Conservation (phyloP, 768 basidiomycete genomes). For the Agaricus blazei region DNA sequence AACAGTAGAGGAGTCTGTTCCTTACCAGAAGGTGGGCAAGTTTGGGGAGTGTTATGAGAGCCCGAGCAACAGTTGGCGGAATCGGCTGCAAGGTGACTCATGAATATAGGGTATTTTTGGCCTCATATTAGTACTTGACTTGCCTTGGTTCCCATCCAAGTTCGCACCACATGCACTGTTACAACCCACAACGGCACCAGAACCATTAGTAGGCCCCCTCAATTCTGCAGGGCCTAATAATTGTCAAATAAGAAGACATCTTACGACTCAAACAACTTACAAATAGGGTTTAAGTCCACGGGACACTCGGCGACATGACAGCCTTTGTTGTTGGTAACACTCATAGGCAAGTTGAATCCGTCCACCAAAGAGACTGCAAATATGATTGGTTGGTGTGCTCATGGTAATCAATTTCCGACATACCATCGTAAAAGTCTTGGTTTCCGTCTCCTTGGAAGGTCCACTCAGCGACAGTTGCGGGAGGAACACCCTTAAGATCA, state of each 20-base stretch:
- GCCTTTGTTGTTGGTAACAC: constrained; percentile 49
- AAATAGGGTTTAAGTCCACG: constrained; percentile 53
- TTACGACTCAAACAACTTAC: constrained; percentile 11
- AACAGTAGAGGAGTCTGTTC: not conserved
- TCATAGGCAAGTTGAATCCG: constrained; percentile 59
- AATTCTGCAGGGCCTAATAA: constrained; percentile 42
- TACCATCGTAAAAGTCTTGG: constrained; percentile 59
- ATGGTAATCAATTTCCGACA: constrained; percentile 3
- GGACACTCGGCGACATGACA: constrained; percentile 55
- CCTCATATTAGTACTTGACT: not conserved
- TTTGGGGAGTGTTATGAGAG: constrained; percentile 39
- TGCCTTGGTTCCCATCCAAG: constrained; percentile 36
- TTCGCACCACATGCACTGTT: constrained; percentile 50
- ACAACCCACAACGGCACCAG: constrained; percentile 56
- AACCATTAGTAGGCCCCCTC: constrained; percentile 46
- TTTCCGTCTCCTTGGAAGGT: constrained; percentile 42
- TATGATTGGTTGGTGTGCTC: not conserved
- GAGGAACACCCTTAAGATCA: constrained; percentile 48
- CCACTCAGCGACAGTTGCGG: constrained; percentile 66
- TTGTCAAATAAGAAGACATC: not conserved
- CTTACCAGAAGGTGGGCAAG: constrained; percentile 47
- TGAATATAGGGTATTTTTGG: not conserved
- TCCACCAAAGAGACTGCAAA: constrained; percentile 57
- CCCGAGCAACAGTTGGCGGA: constrained; percentile 67
- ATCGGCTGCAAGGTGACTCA: constrained; percentile 32